Base-by-base conservation (phyloP, 768 basidiomycete species). In the Phlebiopsis gigantea region DNA sequence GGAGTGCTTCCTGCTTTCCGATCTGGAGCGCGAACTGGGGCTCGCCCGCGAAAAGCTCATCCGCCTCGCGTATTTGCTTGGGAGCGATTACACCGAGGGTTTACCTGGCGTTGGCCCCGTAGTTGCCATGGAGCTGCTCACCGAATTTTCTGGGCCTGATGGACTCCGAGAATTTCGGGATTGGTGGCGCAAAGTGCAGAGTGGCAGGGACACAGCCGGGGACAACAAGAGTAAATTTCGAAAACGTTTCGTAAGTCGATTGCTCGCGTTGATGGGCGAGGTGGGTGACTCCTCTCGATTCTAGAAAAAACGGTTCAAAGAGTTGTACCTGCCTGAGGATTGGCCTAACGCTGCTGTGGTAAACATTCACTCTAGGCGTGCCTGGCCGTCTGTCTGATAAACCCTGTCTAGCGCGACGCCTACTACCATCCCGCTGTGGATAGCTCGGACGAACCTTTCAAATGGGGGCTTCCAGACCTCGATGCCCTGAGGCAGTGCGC, bases 281-380 rank as follows among this genome's bases (percentile, higher is more conserved):
- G 19, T 15, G 4, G 30, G 21, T 51, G 12, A n/a, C 21, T 22
- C 15, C 14, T 25, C 21, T n/a, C 12, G 34, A 39, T 21, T 55
- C 39, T 68, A 96, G 93, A 97, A 96, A 71, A 94, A 88, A 77
- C 85, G 84, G 64, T 94, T 90, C 72, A 90, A 90, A 66, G 78
- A 83, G 19, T 78, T 98, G 10, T 93, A 89, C 65, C 72, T 98
- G 30, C 71, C 87, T 1, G 71, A 74, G 4, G 91, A 93, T 44
- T 99, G 95, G 95, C 95, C 96, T 2, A 93, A 93, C 70, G 76
- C 90, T n/a, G 78, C 83, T 5, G 94, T 98, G 55, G 95, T 93
- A 66, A 58, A 43, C 34, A 56, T 53, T 58, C 42, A 42, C 43
- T 34, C 56, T 55, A 58, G 39, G 42, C 30, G 48, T 41, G 17